phyloP scores from a whole-genome alignment of 805 yeast species.

The Kodamaea laetipori region DNA sequence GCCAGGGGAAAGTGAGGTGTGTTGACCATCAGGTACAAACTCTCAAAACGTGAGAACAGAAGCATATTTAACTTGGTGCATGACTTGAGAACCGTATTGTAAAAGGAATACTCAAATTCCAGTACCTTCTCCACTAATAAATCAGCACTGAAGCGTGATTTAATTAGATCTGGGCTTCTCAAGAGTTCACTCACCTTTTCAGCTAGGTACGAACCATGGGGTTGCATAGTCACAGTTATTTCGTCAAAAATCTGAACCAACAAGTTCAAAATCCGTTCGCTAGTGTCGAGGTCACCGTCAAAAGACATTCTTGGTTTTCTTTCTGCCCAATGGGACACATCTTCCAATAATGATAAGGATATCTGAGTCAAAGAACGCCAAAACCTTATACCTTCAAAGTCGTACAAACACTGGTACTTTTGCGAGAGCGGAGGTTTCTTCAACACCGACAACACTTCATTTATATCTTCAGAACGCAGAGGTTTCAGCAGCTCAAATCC shows the following conservation, averaged over 20 bases:
- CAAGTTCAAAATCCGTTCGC: not conserved
- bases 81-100: constrained; percentile 1
- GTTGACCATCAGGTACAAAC: constrained; percentile 16
- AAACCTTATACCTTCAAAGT: not conserved
- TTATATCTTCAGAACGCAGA: not conserved
- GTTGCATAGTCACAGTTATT: not conserved
- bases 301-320: constrained; percentile 3
- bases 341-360: not conserved
- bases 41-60: constrained; percentile 21
- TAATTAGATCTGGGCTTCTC: not conserved
- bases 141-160: not conserved
- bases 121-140: constrained; percentile 25
- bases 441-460: constrained; percentile 1
- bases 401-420: constrained; percentile 1
- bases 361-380: not conserved
- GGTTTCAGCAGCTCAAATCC: not conserved
- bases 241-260: not conserved
- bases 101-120: constrained; percentile 15
- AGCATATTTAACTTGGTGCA: not conserved
- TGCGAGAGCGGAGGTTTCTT: not conserved
- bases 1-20: constrained; percentile 12
- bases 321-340: not conserved
- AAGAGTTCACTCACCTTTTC: not conserved
- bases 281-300: not conserved
- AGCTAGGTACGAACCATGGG: not conserved